These are phyloP conservation scores for Pleurotus pulmonarius DNA, from an alignment of 768 basidiomycete genomes.

Conservation along the genomic window DNA sequence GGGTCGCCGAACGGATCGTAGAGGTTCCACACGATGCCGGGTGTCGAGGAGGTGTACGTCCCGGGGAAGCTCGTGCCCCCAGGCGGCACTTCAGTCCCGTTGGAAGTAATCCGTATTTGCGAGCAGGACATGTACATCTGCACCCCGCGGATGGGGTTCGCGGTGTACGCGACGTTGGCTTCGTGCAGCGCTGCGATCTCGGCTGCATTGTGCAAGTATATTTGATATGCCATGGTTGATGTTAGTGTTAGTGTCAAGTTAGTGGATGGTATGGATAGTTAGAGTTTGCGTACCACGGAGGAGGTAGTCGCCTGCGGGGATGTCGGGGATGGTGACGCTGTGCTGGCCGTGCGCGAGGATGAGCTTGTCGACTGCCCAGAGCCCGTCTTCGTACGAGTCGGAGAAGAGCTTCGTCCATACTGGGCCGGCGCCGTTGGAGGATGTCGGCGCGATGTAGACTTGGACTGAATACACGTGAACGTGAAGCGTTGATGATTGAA, in stretches of 20 bases:
- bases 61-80: slow-evolving; percentile 27
- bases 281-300: slow-evolving; percentile 22
- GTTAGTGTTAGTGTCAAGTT: no score
- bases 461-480: slow-evolving; percentile 15
- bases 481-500: background rate
- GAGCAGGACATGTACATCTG: slow-evolving; percentile 49
- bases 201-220: slow-evolving; percentile 15
- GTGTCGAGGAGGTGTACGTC: slow-evolving; percentile 24
- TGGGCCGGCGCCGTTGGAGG: slow-evolving; percentile 24
- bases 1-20: slow-evolving; percentile 19
- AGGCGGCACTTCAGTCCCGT: slow-evolving; percentile 21
- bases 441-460: slow-evolving; percentile 27
- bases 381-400: slow-evolving; percentile 18
- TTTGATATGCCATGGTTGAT: no score
- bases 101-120: slow-evolving; percentile 37
- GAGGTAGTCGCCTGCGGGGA: slow-evolving; percentile 31
- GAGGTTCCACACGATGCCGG: slow-evolving; percentile 30
- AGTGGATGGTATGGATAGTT: background rate
- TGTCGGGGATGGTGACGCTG: slow-evolving; percentile 27
- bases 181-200: slow-evolving; percentile 32
- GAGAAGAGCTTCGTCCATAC: slow-evolving; percentile 32
- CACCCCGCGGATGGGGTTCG: slow-evolving; percentile 35
- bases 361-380: slow-evolving; percentile 30
- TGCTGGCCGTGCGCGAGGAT: slow-evolving; percentile 27
- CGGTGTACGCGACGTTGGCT: slow-evolving; percentile 23